Conservation (phyloP, 352 stramenopile genomes). For the Thraustochytrium striatum region DNA sequence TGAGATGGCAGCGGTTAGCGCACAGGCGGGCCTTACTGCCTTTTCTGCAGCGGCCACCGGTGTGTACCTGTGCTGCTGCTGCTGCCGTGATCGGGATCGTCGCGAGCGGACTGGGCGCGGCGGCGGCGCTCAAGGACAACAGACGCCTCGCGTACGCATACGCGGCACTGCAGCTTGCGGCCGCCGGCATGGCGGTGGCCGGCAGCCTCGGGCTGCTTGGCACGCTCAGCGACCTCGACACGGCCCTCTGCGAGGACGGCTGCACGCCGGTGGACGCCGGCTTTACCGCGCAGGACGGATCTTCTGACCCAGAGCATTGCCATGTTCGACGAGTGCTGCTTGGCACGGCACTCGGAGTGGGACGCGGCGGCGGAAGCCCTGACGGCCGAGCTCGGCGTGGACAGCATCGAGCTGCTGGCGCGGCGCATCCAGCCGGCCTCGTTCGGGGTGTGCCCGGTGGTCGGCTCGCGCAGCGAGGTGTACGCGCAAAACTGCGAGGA, state of each 20-base stretch:
- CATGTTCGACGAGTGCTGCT: slow-evolving; percentile 34
- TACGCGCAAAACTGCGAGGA: not conserved
- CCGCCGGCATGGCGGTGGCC: not conserved
- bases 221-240: not conserved
- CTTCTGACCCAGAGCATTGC: not conserved
- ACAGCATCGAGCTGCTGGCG: not conserved
- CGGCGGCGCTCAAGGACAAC: not conserved
- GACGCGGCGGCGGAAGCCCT: not conserved
- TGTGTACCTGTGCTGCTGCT: not conserved
- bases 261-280: not conserved
- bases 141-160: not conserved
- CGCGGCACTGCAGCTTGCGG: not conserved
- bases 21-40: not conserved
- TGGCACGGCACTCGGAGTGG: not conserved
- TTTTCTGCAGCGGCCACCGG: not conserved
- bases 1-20: not conserved
- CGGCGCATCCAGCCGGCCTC: not conserved
- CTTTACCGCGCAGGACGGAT: not conserved
- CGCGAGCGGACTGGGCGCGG: not conserved
- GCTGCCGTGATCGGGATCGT: not conserved
- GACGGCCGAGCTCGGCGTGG: not conserved
- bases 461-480: not conserved
- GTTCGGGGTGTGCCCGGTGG: not conserved
- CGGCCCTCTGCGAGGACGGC: not conserved
- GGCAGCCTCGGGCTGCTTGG: not conserved